Evolutionary conservation across 2,329 filamentous ascomycete genomes (phyloP).

Genomic region (Delphinella strobiligena): DNA sequence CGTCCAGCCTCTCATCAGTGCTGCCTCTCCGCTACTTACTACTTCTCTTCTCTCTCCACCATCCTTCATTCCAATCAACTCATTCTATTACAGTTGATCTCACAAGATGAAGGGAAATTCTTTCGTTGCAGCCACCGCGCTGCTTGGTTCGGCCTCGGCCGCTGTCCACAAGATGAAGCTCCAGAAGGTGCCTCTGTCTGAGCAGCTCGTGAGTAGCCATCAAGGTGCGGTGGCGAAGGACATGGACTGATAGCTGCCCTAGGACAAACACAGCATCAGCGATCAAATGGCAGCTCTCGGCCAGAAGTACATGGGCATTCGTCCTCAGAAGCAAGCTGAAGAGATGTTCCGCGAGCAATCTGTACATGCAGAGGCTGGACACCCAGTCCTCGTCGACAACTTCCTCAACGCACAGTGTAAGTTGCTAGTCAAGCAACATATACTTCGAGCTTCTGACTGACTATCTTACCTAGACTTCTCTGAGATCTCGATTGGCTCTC

Average conservation of each 20-base stretch:
- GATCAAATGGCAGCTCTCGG: conserved; percentile 70
- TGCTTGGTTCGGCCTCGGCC: conserved; percentile 73
- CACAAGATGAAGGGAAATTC: conserved; percentile 70
- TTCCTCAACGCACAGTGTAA: conserved; percentile 98
- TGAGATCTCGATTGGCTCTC: conserved; percentile 84
- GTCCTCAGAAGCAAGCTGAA: conserved; percentile 56
- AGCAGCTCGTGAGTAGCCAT: conserved; percentile 67
- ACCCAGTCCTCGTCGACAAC: conserved; percentile 86
- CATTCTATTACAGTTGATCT: not conserved
- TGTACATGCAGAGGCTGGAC: conserved; percentile 52
- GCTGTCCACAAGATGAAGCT: conserved; percentile 94
- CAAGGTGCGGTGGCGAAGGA: not conserved
- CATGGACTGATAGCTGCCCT: conserved; percentile 14
- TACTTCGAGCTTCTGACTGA: too few relatives aligned
- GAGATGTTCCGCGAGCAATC: conserved; percentile 69
- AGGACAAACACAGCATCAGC: conserved; percentile 70
- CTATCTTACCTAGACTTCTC: conserved; percentile 63
- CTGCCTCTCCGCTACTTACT: too few relatives aligned
- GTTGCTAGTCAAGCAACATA: conserved; percentile 22
- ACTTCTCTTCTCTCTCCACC: not conserved
- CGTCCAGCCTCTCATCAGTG: not conserved
- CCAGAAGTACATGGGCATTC: conserved; percentile 91
- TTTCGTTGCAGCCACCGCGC: conserved; percentile 63
- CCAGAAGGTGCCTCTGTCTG: conserved; percentile 83
- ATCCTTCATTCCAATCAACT: not conserved